phyloP scores from a whole-genome alignment of 768 basidiomycete species.

The Coprinopsis strossmayeri region DNA sequence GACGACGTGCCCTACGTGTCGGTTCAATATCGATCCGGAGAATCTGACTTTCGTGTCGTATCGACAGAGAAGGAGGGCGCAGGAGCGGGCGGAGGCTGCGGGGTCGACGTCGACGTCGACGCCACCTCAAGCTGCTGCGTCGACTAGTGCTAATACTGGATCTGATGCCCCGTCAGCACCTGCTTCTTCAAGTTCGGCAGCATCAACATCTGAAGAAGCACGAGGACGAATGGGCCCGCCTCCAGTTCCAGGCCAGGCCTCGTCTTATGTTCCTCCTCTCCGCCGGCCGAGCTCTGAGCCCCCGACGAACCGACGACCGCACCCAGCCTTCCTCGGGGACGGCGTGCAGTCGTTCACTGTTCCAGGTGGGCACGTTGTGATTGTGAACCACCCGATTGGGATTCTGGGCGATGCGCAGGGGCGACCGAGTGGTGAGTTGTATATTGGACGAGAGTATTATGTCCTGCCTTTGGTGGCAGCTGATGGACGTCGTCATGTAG shows the following conservation, averaged over 20 bases:
- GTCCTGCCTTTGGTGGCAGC: neutral
- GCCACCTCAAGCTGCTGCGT: neutral
- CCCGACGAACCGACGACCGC: constrained; percentile 3
- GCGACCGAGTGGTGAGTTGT: constrained; percentile 8
- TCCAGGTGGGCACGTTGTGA: constrained; percentile 8
- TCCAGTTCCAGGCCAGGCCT: neutral
- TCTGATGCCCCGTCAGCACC: neutral
- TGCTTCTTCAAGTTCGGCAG: neutral
- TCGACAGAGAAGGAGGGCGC: constrained; percentile 17
- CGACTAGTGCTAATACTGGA: neutral
- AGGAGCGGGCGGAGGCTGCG: neutral
- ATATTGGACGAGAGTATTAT: neutral
- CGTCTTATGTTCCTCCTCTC: neutral
- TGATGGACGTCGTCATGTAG: neutral
- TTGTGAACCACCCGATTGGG: constrained; percentile 3
- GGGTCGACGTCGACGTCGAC: no score
- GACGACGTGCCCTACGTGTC: constrained; percentile 79
- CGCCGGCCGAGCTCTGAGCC: constrained; percentile 9
- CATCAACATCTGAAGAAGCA: neutral
- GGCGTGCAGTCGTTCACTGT: constrained; percentile 4
- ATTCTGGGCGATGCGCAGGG: constrained; percentile 5
- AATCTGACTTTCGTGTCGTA: constrained; percentile 48
- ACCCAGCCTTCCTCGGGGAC: neutral
- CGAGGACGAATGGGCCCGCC: constrained; percentile 1
- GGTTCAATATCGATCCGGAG: constrained; percentile 80